Evolutionary conservation across 2,329 filamentous ascomycete species (phyloP), one percentile per base, ranked within the genome.

Genomic region (Leptographium galeiforme): DNA sequence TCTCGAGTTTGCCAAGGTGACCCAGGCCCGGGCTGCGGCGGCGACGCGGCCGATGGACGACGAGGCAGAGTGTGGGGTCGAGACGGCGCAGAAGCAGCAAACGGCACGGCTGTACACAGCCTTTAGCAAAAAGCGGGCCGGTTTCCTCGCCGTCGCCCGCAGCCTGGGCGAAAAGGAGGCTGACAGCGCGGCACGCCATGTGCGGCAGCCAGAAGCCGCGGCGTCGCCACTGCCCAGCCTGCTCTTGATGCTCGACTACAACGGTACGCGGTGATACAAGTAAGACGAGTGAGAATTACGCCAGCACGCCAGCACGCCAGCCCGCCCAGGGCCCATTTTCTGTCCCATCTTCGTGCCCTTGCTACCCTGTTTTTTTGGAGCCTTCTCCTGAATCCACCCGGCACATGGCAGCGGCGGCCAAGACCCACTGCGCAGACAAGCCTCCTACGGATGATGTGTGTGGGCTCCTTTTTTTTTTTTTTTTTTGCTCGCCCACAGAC

Each of bases 141-240:
- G 87, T 0, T 93, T 95, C 61, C 74, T 93, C 54, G 83, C 73
- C 48, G 87, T 86, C 1, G 93, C 80, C 64, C 77, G 74, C 55
- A 82, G 76, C 2, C 72, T 85, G 62, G 81, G 74, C 44, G 87
- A 82, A 63, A 87, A 79, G 75, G 78, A 70, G 49, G 74, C 68
- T 25, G 72, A 69, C 65, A 71, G 57, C 61, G 65, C 53, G 33
- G 58, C 57, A 16, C 51, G 58, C 8, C 54, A 49, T 13, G 38
- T 56, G 40, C 56, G 52, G 33, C 46, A 50, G 19, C 53, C 32
- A 53, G 54, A 53, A 58, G 56, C 57, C 56, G 55, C 58, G 62
- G 11, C 43, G 61, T 62, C 50, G 51, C 14, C 53, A 48, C 46
- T 55, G 53, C 52, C 61, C 61, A 14, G 59, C 56, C 52, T 67